Evolutionary conservation across 2,329 filamentous ascomycete genomes (phyloP), one percentile per base, ranked within the genome.

Genomic region (Cephalotrichum gorgonifer): DNA sequence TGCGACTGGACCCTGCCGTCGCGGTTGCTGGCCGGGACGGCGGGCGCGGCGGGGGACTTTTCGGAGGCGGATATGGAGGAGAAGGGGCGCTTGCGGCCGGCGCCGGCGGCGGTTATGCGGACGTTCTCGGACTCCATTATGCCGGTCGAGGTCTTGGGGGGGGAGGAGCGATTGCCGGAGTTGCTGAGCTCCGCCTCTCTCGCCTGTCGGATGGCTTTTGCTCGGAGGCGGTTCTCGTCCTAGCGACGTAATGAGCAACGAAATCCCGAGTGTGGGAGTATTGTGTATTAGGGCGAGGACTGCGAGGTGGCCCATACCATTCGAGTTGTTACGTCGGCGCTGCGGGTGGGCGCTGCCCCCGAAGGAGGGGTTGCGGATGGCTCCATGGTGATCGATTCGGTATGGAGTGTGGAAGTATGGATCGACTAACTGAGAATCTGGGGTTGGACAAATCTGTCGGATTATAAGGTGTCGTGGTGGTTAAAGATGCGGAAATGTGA

Each of bases 191-290:
- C 79, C 30, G 83, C 81, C 58, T 89, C 81, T 51, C 78, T 77
- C 59, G 85, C 82, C 56, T 87, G 80, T 51, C 86, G 85, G 17
- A 90, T 73, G 2, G 89, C 90, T 74, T 96, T 97, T 49, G 93
- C 88, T 67, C 83, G 86, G 27, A 96, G 77, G 20, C 91, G 81
- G 57, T 83, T 90, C 64, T 91, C 82, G 79, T 96, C 91, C 86
- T 93, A 51, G 31, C 15, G 12, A n/a, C n/a, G n/a, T n/a, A n/a
- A n/a, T n/a, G n/a, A n/a, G n/a, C n/a, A n/a, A n/a, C n/a, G n/a
- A n/a, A n/a, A n/a, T n/a, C n/a, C n/a, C n/a, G n/a, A n/a, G n/a
- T 3, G 25, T 2, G 1, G 52, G n/a, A 31, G 41, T 33, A 20
- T 15, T 8, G 22, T 28, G 6, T 44, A 48, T 54, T 35, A 55